Base-by-base conservation (phyloP, 2,329 filamentous ascomycete genomes). In the Aspergillus fijiensis region DNA sequence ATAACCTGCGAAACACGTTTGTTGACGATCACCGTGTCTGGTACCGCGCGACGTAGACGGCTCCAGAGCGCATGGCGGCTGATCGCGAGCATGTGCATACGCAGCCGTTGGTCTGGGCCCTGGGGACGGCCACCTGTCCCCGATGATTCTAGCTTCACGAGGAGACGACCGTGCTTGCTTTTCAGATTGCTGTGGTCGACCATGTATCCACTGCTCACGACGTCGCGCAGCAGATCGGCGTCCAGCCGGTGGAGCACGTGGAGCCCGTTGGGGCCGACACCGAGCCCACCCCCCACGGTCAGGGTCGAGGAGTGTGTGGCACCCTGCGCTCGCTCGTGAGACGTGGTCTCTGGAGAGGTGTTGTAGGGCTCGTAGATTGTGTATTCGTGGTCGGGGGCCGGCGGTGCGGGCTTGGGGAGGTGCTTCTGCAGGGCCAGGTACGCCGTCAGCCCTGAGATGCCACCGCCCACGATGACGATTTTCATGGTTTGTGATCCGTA, bases 401-500 rank as follows among this genome's bases (percentile, higher is more conserved):
- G 50, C 16, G 35, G 16, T n/a, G 56, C 48, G 10, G 66, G 61
- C 25, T 62, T 55, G 4, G 71, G 74, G 9, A 80, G 72, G 54
- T 77, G 73, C 56, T 79, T 79, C 54, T 71, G 71, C 4, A 80
- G 66, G 33, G 72, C 70, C 10, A 80, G 70, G 57, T 79, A 80
- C 45, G 68, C 68, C 11, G 74, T 59, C 55, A 76, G 76, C 27
- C 77, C 78, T 52, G 71, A 70, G 59, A 80, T 78, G 33, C 77
- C 78, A 14, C 69, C 77, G n/a, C 78, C 78, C 42, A 80, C 67
- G 14, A 80, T 79, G 23, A 74, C 68, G 42, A 80, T 77, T 60
- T 77, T 78, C 77, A 79, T 79, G 5, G n/a, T 19, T 19, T 12
- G 39, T 45, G 39, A 45, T 9, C 16, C 3, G 39, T 6, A 9